A percentile compares a stretch with the other conserved stretches of the same genome.
These are phyloP conservation scores for Zelonia costaricensis DNA, from an alignment of 208 protist genomes.

Conservation along the genomic window DNA sequence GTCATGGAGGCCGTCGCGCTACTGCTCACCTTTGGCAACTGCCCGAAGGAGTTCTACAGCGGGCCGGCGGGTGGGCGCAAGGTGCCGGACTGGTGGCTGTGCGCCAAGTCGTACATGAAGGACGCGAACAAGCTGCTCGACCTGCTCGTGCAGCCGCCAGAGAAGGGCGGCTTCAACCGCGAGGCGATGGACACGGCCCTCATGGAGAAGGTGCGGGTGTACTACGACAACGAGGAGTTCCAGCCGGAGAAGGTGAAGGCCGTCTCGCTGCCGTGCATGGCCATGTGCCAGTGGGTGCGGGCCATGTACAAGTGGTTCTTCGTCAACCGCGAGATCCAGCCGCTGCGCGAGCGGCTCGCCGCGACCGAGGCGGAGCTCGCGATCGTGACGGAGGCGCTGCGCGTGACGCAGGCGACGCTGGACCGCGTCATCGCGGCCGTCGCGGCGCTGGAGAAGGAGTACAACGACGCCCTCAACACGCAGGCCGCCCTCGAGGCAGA, in stretches of 20 bases:
- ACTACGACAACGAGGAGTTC: conserved; percentile 95
- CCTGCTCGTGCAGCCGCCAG: conserved; percentile 83
- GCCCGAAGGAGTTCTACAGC: conserved; percentile 93
- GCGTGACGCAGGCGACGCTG: conserved; percentile 88
- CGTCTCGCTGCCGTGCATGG: conserved; percentile 96
- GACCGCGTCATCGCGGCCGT: conserved; percentile 94
- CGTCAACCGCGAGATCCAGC: conserved; percentile 95
- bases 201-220: conserved; percentile 94
- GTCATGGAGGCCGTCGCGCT: conserved; percentile 98
- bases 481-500: conserved; percentile 94
- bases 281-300: conserved; percentile 98
- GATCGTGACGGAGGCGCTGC: conserved; percentile 87
- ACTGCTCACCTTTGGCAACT: conserved; percentile 94
- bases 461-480: conserved; percentile 89
- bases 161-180: conserved; percentile 90
- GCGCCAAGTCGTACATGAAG: conserved; percentile 94
- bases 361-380: conserved; percentile 91
- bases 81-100: conserved; percentile 96
- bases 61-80: conserved; percentile 92
- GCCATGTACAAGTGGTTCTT: conserved; percentile 98
- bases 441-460: conserved; percentile 92
- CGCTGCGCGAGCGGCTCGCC: conserved; percentile 86
- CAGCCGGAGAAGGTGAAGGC: conserved; percentile 90
- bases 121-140: conserved; percentile 92
- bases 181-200: conserved; percentile 94